Conservation (phyloP, 768 basidiomycete genomes). For the Mycena polygramma region DNA sequence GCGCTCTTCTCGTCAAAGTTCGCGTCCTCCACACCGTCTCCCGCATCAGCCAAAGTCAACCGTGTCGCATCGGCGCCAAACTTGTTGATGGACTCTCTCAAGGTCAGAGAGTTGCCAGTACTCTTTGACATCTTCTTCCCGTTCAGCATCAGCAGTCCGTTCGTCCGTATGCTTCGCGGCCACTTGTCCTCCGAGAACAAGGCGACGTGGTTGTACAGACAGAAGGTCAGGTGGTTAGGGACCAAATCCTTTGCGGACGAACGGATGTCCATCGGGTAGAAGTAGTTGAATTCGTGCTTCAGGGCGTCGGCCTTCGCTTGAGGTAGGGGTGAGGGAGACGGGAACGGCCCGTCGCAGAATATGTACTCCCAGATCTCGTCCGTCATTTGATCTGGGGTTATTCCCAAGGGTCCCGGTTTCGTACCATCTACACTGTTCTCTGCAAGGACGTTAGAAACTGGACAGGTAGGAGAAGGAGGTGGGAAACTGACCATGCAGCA, state of each 20-base stretch:
- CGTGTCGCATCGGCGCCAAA: constrained; percentile 98
- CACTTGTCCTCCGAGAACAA: constrained; percentile 92
- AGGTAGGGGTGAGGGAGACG: constrained; percentile 72
- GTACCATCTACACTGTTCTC: constrained; percentile 83
- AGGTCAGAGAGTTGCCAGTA: constrained; percentile 94
- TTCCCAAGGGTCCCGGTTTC: constrained; percentile 83
- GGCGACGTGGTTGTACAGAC: constrained; percentile 95
- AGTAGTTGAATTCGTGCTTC: constrained; percentile 94
- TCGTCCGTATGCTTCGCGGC: constrained; percentile 93
- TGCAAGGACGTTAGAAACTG: constrained; percentile 41
- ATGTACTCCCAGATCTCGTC: constrained; percentile 99
- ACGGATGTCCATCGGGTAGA: constrained; percentile 98
- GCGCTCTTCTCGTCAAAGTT: constrained; percentile 99
- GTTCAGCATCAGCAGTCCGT: constrained; percentile 97
- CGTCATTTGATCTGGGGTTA: constrained; percentile 93
- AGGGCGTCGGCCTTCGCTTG: constrained; percentile 86
- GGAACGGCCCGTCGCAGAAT: constrained; percentile 83
- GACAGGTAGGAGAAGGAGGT: not conserved
- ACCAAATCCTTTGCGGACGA: constrained; percentile 98
- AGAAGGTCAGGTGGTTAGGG: constrained; percentile 95
- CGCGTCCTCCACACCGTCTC: constrained; percentile 97
- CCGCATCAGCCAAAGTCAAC: constrained; percentile 93
- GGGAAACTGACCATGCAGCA: constrained; percentile 82
- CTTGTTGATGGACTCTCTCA: constrained; percentile 90
- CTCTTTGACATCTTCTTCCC: constrained; percentile 99